Base-by-base conservation (phyloP, 2,329 filamentous ascomycete genomes). In the Thielaviopsis musarum region DNA sequence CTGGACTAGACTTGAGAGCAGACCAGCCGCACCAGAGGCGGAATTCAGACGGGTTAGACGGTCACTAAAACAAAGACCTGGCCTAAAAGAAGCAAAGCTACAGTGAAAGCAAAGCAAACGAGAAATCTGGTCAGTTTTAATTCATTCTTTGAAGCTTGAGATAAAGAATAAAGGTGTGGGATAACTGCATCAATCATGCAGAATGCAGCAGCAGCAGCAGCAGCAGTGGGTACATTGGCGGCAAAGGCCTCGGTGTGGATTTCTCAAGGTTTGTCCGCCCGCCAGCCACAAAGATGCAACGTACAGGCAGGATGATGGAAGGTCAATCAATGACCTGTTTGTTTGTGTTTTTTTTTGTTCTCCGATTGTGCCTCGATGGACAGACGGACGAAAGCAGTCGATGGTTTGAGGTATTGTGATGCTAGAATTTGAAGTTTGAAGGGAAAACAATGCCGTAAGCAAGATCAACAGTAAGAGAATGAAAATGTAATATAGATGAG, bases 401-500 rank as follows among this genome's bases (percentile, higher is more conserved):
- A 17, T 45, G 15, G 10, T 45, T 45, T 45, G 15, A 45, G 17
- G 38, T 5, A 45, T 5, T 45, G 38, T 1, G 38, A 45, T 45
- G 17, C 38, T 45, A 10, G 15, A 17, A 45, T n/a, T 45, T 45
- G 38, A n/a, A 45, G 17, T 45, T 45, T n/a, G 10, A 45, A 13
- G 34, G 34, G 59, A 53, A 30, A 41, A 54, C 55, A 58, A 59
- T 56, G 59, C 55, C 38, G 24, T 54, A 59, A 53, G 17, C 57
- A 49, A 51, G 49, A 12, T 52, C 24, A 22, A 52, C 19, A 19
- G 21, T 15, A 22, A 9, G 4, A 52, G 49, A 52, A 52, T 52
- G 2, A 22, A 52, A 52, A 52, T 3, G 6, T 24, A 24, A 26
- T 15, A 15, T 52, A 52, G n/a, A 52, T 24, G 17, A 19, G 24